phyloP scores from a whole-genome alignment of 768 basidiomycete genomes.

The Gymnopilus junonius region DNA sequence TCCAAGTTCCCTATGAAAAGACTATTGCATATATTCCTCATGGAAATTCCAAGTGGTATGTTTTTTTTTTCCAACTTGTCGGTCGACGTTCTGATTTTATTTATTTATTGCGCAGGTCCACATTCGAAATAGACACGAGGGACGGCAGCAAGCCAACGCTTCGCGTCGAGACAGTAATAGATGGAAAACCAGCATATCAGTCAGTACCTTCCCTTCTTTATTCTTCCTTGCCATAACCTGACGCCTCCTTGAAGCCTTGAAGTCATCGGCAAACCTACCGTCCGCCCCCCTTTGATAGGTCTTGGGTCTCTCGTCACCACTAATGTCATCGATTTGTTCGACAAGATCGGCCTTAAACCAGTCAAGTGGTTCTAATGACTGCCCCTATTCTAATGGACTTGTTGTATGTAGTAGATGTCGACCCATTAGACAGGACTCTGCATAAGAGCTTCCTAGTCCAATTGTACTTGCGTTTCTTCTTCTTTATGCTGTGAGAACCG shows the following conservation, averaged over 20 bases:
- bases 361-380: constrained; percentile 56
- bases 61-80: not conserved
- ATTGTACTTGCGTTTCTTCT: constrained; percentile 1
- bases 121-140: constrained; percentile 72
- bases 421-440: not conserved
- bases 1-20: constrained; percentile 52
- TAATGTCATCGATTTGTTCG: constrained; percentile 57
- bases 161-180: constrained; percentile 60
- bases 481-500: constrained; percentile 55
- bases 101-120: constrained; percentile 45
- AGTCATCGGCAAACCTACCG: constrained; percentile 48
- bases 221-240: not conserved
- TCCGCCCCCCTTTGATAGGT: constrained; percentile 39
- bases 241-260: constrained; percentile 42
- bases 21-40: constrained; percentile 62
- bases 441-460: constrained; percentile 1
- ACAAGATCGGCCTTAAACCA: constrained; percentile 57
- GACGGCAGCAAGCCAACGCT: constrained; percentile 54
- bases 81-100: not conserved
- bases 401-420: constrained; percentile 4
- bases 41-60: constrained; percentile 73
- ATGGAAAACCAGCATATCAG: constrained; percentile 59
- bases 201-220: constrained; percentile 31
- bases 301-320: constrained; percentile 51
- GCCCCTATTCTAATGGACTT: not conserved